Evolutionary conservation across 495 filamentous ascomycete species (phyloP).

Genomic region (Pyronema omphalodes): DNA sequence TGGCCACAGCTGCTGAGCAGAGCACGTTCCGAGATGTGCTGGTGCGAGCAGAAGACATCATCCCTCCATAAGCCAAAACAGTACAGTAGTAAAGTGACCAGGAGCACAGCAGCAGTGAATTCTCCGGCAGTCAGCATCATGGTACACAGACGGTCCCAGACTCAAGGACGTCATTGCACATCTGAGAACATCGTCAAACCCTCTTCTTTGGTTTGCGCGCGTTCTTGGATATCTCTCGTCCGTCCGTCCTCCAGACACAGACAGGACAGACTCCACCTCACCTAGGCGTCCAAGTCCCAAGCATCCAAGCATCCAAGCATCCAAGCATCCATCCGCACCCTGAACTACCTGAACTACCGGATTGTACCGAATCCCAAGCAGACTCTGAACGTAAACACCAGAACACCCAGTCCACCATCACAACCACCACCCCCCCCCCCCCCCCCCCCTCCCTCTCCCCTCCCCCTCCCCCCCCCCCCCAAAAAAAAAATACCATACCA

Average conservation of each 20-base stretch:
- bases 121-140: too few species aligned
- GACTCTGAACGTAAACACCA: slow-evolving; percentile 3
- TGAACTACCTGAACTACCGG: slow-evolving; percentile 2
- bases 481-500: too few species aligned
- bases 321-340: background rate
- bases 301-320: too few species aligned
- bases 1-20: too few species aligned
- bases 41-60: too few species aligned
- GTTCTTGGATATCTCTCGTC: background rate
- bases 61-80: too few species aligned
- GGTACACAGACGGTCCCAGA: too few species aligned
- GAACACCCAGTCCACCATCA: background rate
- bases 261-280: too few species aligned
- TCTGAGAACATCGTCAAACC: background rate
- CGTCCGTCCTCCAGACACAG: background rate
- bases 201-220: background rate
- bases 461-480: too few species aligned
- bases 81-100: too few species aligned
- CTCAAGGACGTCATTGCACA: background rate
- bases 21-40: too few species aligned
- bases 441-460: background rate
- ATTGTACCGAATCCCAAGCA: background rate
- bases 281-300: too few species aligned
- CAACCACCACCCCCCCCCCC: background rate
- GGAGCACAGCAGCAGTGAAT: background rate